A percentile compares a stretch with the other conserved stretches of the same genome.
Conservation (phyloP, 805 yeast genomes). For the Starmera quercuum region DNA sequence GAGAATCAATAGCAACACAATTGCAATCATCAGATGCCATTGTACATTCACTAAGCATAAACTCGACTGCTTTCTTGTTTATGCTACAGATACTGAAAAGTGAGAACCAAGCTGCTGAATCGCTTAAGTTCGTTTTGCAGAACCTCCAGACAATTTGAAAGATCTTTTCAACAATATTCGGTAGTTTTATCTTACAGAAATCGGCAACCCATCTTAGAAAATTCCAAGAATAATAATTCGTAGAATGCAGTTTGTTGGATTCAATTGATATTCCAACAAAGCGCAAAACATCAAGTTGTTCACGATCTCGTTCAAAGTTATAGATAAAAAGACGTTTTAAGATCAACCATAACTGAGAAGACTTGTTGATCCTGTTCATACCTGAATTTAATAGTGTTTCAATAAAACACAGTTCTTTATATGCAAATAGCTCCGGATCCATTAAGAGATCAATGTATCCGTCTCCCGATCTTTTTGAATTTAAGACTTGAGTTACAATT, state of each 20-base stretch:
- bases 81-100: conserved; percentile 1
- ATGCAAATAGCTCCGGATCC: conserved; percentile 7
- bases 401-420: conserved; percentile 12
- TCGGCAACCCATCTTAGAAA: conserved; percentile 25
- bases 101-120: conserved; percentile 30
- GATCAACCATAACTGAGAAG: conserved; percentile 29
- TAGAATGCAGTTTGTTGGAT: conserved; percentile 24
- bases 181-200: conserved; percentile 5
- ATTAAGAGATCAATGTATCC: background rate
- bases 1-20: background rate
- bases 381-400: conserved; percentile 23
- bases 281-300: background rate
- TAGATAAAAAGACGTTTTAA: conserved; percentile 22
- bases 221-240: conserved; percentile 34
- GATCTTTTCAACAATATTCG: background rate
- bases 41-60: background rate
- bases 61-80: background rate
- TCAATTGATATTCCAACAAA: conserved; percentile 13
- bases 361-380: conserved; percentile 27
- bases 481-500: conserved; percentile 11
- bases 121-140: conserved; percentile 19
- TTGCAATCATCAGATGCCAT: background rate
- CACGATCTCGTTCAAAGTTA: background rate
- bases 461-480: background rate
- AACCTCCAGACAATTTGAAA: conserved; percentile 13